phyloP scores from a whole-genome alignment of 768 basidiomycete species.

The Termitomyces sp. region DNA sequence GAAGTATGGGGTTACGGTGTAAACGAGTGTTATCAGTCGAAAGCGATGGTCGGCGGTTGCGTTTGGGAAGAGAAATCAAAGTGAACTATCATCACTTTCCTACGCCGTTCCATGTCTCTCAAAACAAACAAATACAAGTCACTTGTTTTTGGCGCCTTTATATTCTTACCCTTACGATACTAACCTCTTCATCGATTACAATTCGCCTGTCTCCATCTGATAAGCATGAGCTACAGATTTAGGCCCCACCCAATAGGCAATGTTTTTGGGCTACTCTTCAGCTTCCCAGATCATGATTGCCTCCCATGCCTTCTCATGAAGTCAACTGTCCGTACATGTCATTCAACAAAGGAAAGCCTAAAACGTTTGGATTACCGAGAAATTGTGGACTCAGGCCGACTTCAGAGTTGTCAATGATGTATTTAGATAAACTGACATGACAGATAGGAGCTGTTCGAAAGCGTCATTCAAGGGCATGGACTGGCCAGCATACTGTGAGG shows the following conservation, averaged over 20 bases:
- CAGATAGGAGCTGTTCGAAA: neutral
- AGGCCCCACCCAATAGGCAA: neutral
- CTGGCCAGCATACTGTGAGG: neutral
- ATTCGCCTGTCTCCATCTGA: conserved; percentile 1
- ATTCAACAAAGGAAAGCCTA: neutral
- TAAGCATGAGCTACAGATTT: conserved; percentile 2
- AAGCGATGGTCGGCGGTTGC: conserved; percentile 3
- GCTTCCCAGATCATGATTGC: neutral
- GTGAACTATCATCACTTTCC: conserved; percentile 6
- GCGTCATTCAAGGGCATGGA: neutral
- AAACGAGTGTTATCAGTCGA: conserved; percentile 17
- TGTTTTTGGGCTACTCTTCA: neutral
- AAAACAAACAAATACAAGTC: conserved; percentile 14
- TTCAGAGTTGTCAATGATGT: neutral
- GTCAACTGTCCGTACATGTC: neutral
- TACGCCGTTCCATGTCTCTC: conserved; percentile 1
- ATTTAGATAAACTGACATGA: neutral
- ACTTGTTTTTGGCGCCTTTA: no score
- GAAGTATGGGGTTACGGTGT: conserved; percentile 10
- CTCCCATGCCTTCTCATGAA: neutral
- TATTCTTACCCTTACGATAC: neutral
- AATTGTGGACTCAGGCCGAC: neutral
- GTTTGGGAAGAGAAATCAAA: conserved; percentile 1
- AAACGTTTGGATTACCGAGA: neutral
- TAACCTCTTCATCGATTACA: conserved; percentile 3